Percentiles rank a stretch among this genome's conserved stretches.
phyloP scores from a whole-genome alignment of 2,329 filamentous ascomycete genomes.

The Onygena corvina region DNA sequence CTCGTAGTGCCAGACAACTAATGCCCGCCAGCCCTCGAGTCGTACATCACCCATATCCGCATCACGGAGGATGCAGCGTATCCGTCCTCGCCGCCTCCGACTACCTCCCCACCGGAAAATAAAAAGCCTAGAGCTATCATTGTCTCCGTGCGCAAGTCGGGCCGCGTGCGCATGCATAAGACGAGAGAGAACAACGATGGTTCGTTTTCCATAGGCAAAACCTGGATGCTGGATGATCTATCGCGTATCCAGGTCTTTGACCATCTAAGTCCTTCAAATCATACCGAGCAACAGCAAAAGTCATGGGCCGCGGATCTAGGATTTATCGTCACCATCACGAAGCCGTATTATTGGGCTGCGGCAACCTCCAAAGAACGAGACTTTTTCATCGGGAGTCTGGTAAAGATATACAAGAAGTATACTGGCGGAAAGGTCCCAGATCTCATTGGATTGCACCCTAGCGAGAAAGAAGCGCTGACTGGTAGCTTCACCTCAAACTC shows the following conservation, averaged over 20 bases:
- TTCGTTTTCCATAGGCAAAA: slow-evolving; percentile 94
- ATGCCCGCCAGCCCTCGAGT: slow-evolving; percentile 48
- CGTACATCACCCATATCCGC: slow-evolving; percentile 93
- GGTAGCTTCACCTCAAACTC: slow-evolving; percentile 34
- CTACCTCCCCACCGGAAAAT: slow-evolving; percentile 56
- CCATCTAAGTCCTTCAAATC: slow-evolving; percentile 45
- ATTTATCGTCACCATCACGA: slow-evolving; percentile 78
- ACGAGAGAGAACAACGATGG: slow-evolving; percentile 90
- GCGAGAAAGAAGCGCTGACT: slow-evolving; percentile 63
- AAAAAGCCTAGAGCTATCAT: slow-evolving; percentile 90
- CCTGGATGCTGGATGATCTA: slow-evolving; percentile 91
- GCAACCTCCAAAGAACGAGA: slow-evolving; percentile 92
- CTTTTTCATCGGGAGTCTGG: slow-evolving; percentile 90
- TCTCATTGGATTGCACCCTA: slow-evolving; percentile 68
- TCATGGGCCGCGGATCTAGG: slow-evolving; percentile 73
- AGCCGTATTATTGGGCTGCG: slow-evolving; percentile 95
- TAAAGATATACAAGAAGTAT: slow-evolving; percentile 96
- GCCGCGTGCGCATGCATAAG: slow-evolving; percentile 89
- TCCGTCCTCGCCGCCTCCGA: slow-evolving; percentile 73
- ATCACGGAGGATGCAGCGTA: slow-evolving; percentile 77
- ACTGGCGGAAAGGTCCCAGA: slow-evolving; percentile 73
- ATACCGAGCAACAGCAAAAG: slow-evolving; percentile 49
- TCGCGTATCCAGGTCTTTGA: slow-evolving; percentile 71
- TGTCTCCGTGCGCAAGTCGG: slow-evolving; percentile 82
- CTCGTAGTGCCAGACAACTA: background rate